Conservation (phyloP, 352 stramenopile genomes). For the Globisporangium mamillatum region DNA sequence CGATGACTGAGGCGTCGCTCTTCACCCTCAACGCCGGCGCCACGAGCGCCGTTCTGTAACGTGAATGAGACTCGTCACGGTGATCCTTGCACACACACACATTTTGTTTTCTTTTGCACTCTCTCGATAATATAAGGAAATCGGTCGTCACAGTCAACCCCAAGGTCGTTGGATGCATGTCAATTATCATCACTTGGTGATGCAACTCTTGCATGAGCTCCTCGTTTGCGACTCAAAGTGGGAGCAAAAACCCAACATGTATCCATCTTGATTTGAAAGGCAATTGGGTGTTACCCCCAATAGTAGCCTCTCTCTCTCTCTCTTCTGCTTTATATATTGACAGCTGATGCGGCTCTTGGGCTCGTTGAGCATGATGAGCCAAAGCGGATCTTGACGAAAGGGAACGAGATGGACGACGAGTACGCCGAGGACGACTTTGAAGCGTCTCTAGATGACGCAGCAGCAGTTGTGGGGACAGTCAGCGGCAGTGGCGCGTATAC, state of each 20-base stretch:
- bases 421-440: constrained; percentile 28
- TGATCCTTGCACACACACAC: neutral
- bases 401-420: constrained; percentile 14
- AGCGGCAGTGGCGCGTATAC: neutral
- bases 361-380: neutral
- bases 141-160: neutral
- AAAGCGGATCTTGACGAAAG: neutral
- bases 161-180: neutral
- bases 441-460: constrained; percentile 12
- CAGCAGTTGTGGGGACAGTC: neutral
- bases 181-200: neutral
- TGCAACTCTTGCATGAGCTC: neutral
- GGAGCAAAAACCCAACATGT: neutral
- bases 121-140: neutral
- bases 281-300: neutral
- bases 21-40: neutral
- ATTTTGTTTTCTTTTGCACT: neutral
- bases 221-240: neutral
- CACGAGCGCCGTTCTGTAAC: neutral
- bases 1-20: neutral
- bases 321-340: neutral
- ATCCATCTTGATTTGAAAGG: neutral
- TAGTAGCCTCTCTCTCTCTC: neutral
- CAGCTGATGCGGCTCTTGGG: neutral
- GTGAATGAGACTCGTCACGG: neutral